Percentiles rank a stretch among this genome's conserved stretches.
phyloP scores from a whole-genome alignment of 768 basidiomycete genomes.

The Kwoniella europaea region DNA sequence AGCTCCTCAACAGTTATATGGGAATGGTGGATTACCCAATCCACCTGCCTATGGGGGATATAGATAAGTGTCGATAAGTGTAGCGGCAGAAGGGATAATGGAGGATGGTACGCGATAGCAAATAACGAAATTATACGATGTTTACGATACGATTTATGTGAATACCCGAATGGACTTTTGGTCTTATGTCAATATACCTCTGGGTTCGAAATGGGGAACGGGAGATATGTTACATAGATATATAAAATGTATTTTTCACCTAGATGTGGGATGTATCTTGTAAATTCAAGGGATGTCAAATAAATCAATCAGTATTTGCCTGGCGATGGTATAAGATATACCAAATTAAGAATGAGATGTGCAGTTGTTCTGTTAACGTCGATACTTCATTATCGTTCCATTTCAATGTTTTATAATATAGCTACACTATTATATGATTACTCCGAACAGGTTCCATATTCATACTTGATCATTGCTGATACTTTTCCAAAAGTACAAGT shows the following conservation, averaged over 20 bases:
- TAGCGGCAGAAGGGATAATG: not conserved
- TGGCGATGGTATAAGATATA: too few species aligned
- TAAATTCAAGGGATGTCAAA: not conserved
- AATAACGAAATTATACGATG: not conserved
- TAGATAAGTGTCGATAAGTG: conserved; percentile 2
- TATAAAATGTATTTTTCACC: not conserved
- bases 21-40: conserved; percentile 33
- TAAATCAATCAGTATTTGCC: too few species aligned
- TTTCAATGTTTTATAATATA: too few species aligned
- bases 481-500: not conserved
- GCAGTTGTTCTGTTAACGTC: too few species aligned
- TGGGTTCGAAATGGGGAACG: not conserved
- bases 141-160: not conserved
- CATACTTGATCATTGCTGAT: too few species aligned
- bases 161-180: not conserved
- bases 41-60: conserved; percentile 43
- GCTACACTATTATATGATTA: too few species aligned
- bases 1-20: conserved; percentile 17
- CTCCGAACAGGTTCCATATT: too few species aligned
- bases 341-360: too few species aligned
- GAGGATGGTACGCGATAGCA: too few species aligned
- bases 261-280: not conserved
- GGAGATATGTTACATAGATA: not conserved
- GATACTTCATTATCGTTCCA: too few species aligned
- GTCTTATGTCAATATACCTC: not conserved